A percentile compares a stretch with the other conserved stretches of the same genome.
Conservation (phyloP, 2,329 filamentous ascomycete genomes). For the Alternaria infectoria region DNA sequence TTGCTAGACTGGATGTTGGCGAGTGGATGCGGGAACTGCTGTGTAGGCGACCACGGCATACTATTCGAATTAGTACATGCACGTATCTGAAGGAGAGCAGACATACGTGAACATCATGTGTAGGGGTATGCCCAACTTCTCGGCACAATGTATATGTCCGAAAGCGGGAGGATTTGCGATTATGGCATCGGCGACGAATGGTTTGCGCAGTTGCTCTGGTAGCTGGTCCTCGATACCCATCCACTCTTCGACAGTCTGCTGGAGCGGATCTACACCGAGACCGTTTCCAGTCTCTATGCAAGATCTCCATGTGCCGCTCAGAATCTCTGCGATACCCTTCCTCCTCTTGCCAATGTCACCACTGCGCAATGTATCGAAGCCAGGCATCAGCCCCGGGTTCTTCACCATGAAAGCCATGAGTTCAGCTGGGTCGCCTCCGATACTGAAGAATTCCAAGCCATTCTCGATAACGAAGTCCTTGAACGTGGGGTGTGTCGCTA, state of each 20-base stretch:
- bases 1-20: conserved; percentile 81
- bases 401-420: conserved; percentile 85
- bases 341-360: conserved; percentile 79
- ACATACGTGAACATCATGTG: conserved; percentile 89
- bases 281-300: conserved; percentile 82
- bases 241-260: conserved; percentile 61
- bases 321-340: conserved; percentile 76
- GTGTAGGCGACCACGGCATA: conserved; percentile 90
- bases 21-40: conserved; percentile 83
- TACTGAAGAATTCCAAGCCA: conserved; percentile 59
- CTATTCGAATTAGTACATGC: conserved; percentile 42
- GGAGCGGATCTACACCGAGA: conserved; percentile 55
- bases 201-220: conserved; percentile 50
- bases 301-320: conserved; percentile 86
- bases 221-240: conserved; percentile 49
- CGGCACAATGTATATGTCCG: conserved; percentile 75
- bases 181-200: conserved; percentile 84
- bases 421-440: conserved; percentile 57
- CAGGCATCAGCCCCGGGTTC: conserved; percentile 84
- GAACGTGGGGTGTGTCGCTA: conserved; percentile 58
- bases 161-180: conserved; percentile 81
- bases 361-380: conserved; percentile 74
- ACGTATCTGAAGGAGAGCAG: neutral
- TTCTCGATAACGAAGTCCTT: conserved; percentile 58
- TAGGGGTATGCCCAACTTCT: conserved; percentile 75